Conservation (phyloP, 495 filamentous ascomycete genomes). For the Neurospora sp. region DNA sequence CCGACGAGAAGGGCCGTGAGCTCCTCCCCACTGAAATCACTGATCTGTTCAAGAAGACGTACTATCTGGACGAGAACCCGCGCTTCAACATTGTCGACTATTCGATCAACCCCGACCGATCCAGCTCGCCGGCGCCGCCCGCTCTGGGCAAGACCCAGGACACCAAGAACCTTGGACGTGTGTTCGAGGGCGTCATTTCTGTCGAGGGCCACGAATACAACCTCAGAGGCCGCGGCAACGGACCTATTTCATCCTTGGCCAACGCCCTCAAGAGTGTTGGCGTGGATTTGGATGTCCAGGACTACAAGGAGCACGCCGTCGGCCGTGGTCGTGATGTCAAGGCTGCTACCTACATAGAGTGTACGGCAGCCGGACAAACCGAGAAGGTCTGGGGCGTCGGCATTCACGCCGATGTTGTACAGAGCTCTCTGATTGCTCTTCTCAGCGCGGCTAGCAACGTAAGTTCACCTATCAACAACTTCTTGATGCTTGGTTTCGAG, state of each 20-base stretch:
- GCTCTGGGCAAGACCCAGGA: slow-evolving; percentile 58
- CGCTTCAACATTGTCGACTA: slow-evolving; percentile 88
- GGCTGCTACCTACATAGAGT: slow-evolving; percentile 91
- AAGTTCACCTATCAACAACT: slow-evolving; percentile 28
- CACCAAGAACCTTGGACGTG: slow-evolving; percentile 66
- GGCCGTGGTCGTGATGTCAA: slow-evolving; percentile 70
- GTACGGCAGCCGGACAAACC: slow-evolving; percentile 56
- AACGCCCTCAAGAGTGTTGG: slow-evolving; percentile 73
- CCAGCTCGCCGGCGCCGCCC: slow-evolving; percentile 61
- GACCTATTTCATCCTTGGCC: slow-evolving; percentile 80
- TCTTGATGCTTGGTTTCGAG: background rate
- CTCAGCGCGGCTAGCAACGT: slow-evolving; percentile 83
- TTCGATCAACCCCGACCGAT: slow-evolving; percentile 78
- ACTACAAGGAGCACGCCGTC: slow-evolving; percentile 96
- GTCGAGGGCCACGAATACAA: slow-evolving; percentile 73
- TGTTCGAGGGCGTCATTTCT: slow-evolving; percentile 78
- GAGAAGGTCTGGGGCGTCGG: slow-evolving; percentile 90
- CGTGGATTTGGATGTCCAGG: slow-evolving; percentile 81
- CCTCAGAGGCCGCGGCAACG: slow-evolving; percentile 75
- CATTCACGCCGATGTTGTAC: slow-evolving; percentile 89
- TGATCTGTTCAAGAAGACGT: slow-evolving; percentile 74
- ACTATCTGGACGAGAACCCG: slow-evolving; percentile 71
- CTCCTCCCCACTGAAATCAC: slow-evolving; percentile 75
- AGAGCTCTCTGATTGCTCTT: slow-evolving; percentile 82
- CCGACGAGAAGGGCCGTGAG: slow-evolving; percentile 70